These are phyloP conservation scores for Coccinonectria pachysandricola DNA, from an alignment of 2,329 filamentous ascomycete genomes.

Conservation along the genomic window DNA sequence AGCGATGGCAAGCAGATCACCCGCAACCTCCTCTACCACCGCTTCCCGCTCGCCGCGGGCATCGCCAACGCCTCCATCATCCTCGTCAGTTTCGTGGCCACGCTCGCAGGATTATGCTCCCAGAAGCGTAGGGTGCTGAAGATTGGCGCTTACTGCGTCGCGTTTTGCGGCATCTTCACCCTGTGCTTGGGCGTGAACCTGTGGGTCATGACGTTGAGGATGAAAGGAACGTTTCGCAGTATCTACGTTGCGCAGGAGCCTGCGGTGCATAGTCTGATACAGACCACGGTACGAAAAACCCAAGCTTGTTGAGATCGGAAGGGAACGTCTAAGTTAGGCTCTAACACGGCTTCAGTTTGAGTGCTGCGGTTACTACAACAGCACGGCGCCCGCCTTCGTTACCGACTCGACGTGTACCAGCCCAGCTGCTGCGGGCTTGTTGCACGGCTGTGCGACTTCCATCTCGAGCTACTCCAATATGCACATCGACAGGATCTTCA, in stretches of 20 bases:
- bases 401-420: conserved; percentile 58
- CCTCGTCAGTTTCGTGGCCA: conserved; percentile 58
- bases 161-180: conserved; percentile 53
- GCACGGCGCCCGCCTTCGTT: conserved; percentile 60
- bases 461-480: conserved; percentile 60
- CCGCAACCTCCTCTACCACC: conserved; percentile 40
- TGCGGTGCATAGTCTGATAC: conserved; percentile 55
- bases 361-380: conserved; percentile 74
- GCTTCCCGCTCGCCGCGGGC: conserved; percentile 51
- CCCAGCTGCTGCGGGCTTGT: conserved; percentile 58
- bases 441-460: conserved; percentile 57
- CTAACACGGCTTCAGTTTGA: conserved; percentile 58
- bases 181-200: conserved; percentile 55
- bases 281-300: conserved; percentile 46
- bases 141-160: conserved; percentile 52
- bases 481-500: conserved; percentile 69
- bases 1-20: conserved; percentile 37
- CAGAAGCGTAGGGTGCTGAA: conserved; percentile 61
- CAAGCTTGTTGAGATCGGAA: neutral
- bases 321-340: no score
- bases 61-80: conserved; percentile 64
- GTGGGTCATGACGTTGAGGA: conserved; percentile 64
- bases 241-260: conserved; percentile 51
- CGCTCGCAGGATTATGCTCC: conserved; percentile 61
- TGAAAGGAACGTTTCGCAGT: conserved; percentile 48